Conservation (phyloP, 2,329 filamentous ascomycete genomes). For the Aspergillus tubingensis region DNA sequence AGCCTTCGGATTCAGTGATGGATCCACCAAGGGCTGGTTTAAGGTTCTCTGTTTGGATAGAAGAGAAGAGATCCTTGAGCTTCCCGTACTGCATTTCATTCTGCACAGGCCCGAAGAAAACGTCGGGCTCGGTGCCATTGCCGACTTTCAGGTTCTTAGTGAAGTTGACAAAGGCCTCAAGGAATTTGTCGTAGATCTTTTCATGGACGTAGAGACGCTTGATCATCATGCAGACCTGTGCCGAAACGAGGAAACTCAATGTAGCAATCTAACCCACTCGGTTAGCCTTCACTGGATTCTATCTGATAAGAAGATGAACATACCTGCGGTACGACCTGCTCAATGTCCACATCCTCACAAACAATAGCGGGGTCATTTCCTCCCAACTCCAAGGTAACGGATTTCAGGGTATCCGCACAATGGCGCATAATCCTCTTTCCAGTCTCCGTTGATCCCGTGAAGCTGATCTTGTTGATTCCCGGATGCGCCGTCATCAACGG, state of each 20-base stretch:
- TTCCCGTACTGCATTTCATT: constrained; percentile 65
- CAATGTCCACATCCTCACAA: constrained; percentile 53
- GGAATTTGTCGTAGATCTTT: constrained; percentile 57
- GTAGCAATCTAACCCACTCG: constrained; percentile 33
- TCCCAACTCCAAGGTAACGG: constrained; percentile 54
- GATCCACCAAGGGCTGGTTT: constrained; percentile 54
- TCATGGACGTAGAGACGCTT: constrained; percentile 64
- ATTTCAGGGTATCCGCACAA: constrained; percentile 53
- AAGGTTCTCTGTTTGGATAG: constrained; percentile 56
- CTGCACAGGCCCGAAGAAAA: constrained; percentile 59
- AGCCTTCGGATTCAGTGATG: constrained; percentile 47
- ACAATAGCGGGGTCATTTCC: constrained; percentile 58
- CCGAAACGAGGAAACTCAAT: constrained; percentile 53
- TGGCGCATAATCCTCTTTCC: constrained; percentile 51
- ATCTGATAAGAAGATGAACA: neutral
- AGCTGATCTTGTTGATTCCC: constrained; percentile 56
- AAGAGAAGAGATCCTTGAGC: constrained; percentile 57
- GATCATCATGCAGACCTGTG: constrained; percentile 55
- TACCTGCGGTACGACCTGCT: constrained; percentile 29
- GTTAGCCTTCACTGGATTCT: no score
- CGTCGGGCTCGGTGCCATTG: constrained; percentile 39
- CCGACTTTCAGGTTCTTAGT: constrained; percentile 42
- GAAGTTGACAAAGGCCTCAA: constrained; percentile 45
- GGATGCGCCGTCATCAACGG: constrained; percentile 53
- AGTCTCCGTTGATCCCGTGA: constrained; percentile 57